A percentile compares a stretch with the other conserved stretches of the same genome.
These are phyloP conservation scores for Pouteria campechiana DNA, from an alignment of 179 eudicot species.

Conservation along the genomic window DNA sequence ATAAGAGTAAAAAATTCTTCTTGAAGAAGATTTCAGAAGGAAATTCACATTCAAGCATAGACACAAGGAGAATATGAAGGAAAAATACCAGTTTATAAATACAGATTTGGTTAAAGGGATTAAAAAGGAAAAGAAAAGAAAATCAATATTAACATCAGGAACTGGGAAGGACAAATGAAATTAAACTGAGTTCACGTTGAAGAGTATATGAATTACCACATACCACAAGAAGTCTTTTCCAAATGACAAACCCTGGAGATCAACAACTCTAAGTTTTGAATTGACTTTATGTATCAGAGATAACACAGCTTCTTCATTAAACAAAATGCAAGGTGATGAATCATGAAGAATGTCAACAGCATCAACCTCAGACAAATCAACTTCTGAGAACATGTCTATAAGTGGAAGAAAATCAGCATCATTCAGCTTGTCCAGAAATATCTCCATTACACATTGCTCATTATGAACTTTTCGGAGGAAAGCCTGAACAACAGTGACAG, in stretches of 20 bases:
- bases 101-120: not conserved
- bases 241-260: conserved; percentile 54
- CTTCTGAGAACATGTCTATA: conserved; percentile 35
- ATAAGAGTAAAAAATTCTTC: too few species aligned
- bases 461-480: conserved; percentile 29
- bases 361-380: conserved; percentile 49
- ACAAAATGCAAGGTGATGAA: conserved; percentile 41
- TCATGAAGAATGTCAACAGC: conserved; percentile 51
- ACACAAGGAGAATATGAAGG: too few species aligned
- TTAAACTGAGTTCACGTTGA: too few species aligned
- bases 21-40: too few species aligned
- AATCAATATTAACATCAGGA: too few species aligned
- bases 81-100: too few species aligned
- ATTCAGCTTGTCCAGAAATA: conserved; percentile 55
- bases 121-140: not conserved
- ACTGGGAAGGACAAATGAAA: too few species aligned
- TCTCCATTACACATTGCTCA: conserved; percentile 29
- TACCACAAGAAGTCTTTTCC: conserved; percentile 66
- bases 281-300: conserved; percentile 45
- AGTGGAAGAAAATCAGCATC: conserved; percentile 58
- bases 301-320: conserved; percentile 39
- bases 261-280: conserved; percentile 55
- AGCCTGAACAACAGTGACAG: conserved; percentile 34
- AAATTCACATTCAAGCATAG: too few species aligned
- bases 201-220: conserved; percentile 13